These are phyloP conservation scores for Arthroderma sp. DNA, from an alignment of 2,329 filamentous ascomycete species.

Conservation along the genomic window DNA sequence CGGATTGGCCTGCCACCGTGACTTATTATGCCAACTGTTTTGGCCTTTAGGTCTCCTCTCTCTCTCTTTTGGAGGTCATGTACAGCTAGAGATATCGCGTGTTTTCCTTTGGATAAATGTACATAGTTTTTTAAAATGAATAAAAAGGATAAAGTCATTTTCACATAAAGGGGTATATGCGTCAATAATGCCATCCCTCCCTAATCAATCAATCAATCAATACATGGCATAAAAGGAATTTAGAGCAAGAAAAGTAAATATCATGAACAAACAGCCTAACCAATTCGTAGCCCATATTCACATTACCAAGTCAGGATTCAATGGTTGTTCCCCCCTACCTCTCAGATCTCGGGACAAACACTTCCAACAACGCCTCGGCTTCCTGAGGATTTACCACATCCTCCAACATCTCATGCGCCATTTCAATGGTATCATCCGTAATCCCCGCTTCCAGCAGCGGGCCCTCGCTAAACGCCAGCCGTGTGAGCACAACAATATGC, in stretches of 20 bases:
- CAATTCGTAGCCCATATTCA: no score
- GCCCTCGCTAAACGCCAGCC: conserved; percentile 76
- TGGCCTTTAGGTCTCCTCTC: conserved; percentile 17
- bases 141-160: no score
- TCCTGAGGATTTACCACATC: conserved; percentile 68
- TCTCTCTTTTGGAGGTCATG: background rate
- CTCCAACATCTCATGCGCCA: conserved; percentile 71
- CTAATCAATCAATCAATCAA: no score
- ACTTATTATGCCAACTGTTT: conserved; percentile 64
- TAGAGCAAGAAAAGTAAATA: no score
- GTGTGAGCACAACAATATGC: conserved; percentile 65
- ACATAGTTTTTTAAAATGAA: background rate
- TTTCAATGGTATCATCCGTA: conserved; percentile 62
- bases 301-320: no score
- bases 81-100: background rate
- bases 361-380: conserved; percentile 45
- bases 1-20: conserved; percentile 55
- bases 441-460: conserved; percentile 64
- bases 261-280: no score
- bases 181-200: no score
- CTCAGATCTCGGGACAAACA: conserved; percentile 26
- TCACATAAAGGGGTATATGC: no score
- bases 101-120: background rate
- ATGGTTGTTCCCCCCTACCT: conserved; percentile 14
- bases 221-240: no score